Percentiles rank a stretch among this genome's conserved stretches.
Evolutionary conservation across 208 protist genomes (phyloP).

Genomic region (Tetramitus jugosus): DNA sequence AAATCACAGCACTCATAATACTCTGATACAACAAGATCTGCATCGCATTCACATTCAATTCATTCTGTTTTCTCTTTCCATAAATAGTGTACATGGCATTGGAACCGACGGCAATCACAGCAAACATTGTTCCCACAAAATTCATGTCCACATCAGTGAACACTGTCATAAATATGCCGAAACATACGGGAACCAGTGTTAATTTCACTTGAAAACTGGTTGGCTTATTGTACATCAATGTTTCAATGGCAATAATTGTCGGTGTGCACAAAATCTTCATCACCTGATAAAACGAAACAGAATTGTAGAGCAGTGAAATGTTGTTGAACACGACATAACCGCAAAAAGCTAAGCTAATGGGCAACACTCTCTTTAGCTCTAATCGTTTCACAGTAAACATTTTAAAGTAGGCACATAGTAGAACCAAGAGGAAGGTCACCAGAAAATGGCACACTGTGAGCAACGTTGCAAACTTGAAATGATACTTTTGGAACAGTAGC

Average conservation of each 20-base stretch:
- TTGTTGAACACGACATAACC: slow-evolving; percentile 74
- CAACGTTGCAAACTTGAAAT: slow-evolving; percentile 6
- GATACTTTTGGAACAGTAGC: neutral
- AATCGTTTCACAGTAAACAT: slow-evolving; percentile 46
- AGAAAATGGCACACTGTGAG: slow-evolving; percentile 24
- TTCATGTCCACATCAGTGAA: slow-evolving; percentile 56
- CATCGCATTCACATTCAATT: slow-evolving; percentile 58
- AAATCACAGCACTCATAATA: slow-evolving; percentile 57
- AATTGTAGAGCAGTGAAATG: slow-evolving; percentile 64
- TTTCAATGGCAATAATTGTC: slow-evolving; percentile 58
- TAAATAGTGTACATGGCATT: slow-evolving; percentile 80
- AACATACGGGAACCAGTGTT: slow-evolving; percentile 59
- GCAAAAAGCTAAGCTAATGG: slow-evolving; percentile 61
- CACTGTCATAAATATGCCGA: slow-evolving; percentile 60
- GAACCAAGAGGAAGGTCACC: neutral
- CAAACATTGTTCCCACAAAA: slow-evolving; percentile 52
- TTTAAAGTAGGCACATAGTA: neutral
- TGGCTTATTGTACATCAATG: slow-evolving; percentile 43
- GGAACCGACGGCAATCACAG: slow-evolving; percentile 50
- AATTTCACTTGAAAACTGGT: slow-evolving; percentile 40
- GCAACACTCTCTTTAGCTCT: slow-evolving; percentile 41
- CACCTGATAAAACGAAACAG: slow-evolving; percentile 66
- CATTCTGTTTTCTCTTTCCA: slow-evolving; percentile 69
- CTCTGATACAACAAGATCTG: slow-evolving; percentile 76
- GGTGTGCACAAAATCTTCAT: slow-evolving; percentile 70